These are phyloP conservation scores for Malbranchea cinnamomea DNA, from an alignment of 2,329 filamentous ascomycete species.

Conservation along the genomic window DNA sequence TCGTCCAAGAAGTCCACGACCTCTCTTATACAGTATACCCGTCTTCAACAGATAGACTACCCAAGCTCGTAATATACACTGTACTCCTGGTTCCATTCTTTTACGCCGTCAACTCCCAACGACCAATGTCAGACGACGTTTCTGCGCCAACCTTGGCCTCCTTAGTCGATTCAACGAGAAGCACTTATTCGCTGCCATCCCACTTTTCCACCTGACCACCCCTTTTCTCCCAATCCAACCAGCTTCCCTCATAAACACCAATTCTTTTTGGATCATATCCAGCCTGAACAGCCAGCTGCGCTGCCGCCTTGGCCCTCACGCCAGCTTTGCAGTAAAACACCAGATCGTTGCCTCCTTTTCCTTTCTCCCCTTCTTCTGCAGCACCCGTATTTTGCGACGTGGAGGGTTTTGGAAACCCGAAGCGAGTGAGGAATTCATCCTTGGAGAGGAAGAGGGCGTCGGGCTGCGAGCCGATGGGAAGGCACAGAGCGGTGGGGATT, in stretches of 20 bases:
- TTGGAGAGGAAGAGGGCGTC: constrained; percentile 63
- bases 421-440: constrained; percentile 70
- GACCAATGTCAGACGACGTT: too few relatives aligned
- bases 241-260: constrained; percentile 37
- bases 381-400: constrained; percentile 29
- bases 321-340: constrained; percentile 93
- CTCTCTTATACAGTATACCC: too few relatives aligned
- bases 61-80: too few relatives aligned
- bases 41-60: too few relatives aligned
- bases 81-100: too few relatives aligned
- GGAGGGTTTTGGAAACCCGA: constrained; percentile 58
- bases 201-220: constrained; percentile 48
- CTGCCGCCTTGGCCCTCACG: constrained; percentile 64
- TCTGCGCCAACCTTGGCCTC: too few relatives aligned
- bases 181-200: constrained; percentile 12
- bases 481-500: constrained; percentile 70
- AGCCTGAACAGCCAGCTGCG: constrained; percentile 57
- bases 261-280: constrained; percentile 55
- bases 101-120: too few relatives aligned
- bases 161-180: too few relatives aligned
- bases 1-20: too few relatives aligned
- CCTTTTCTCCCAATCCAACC: constrained; percentile 62
- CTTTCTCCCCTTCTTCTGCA: constrained; percentile 10
- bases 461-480: constrained; percentile 62
- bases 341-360: constrained; percentile 27